Evolutionary conservation across 495 filamentous ascomycete species (phyloP).

Genomic region (Hypoxylon subgilvum): DNA sequence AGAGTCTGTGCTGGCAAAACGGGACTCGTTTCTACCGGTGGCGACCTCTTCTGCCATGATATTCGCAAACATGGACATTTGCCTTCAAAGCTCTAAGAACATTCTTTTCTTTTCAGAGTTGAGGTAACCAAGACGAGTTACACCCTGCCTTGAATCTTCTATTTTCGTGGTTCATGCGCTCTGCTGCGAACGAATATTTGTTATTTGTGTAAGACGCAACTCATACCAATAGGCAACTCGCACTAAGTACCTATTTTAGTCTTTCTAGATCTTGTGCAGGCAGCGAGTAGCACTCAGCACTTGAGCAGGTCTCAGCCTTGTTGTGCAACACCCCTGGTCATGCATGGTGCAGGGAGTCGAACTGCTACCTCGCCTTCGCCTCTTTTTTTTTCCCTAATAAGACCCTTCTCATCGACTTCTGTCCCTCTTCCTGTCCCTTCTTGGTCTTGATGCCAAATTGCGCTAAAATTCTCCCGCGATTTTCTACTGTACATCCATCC

Average conservation of each 20-base stretch:
- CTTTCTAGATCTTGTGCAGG: constrained; percentile 31
- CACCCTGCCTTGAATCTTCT: background rate
- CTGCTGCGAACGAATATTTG: constrained; percentile 9
- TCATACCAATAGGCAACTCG: too few species aligned
- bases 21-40: constrained; percentile 28
- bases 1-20: constrained; percentile 15
- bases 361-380: constrained; percentile 35
- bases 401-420: constrained; percentile 18
- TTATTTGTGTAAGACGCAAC: constrained; percentile 23
- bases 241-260: constrained; percentile 30
- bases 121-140: constrained; percentile 9
- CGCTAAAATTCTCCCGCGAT: constrained; percentile 14
- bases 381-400: constrained; percentile 34
- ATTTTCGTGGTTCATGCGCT: constrained; percentile 2
- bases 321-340: constrained; percentile 32
- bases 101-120: background rate
- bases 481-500: constrained; percentile 1
- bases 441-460: constrained; percentile 35
- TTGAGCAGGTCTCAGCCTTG: constrained; percentile 37
- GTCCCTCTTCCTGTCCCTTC: constrained; percentile 28
- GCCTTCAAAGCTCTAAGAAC: constrained; percentile 6
- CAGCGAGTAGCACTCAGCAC: constrained; percentile 15
- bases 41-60: constrained; percentile 24
- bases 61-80: background rate
- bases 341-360: constrained; percentile 31